A percentile compares a stretch with the other conserved stretches of the same genome.
Conservation (phyloP, 345 rosid genomes). For the Turnera subulata region DNA sequence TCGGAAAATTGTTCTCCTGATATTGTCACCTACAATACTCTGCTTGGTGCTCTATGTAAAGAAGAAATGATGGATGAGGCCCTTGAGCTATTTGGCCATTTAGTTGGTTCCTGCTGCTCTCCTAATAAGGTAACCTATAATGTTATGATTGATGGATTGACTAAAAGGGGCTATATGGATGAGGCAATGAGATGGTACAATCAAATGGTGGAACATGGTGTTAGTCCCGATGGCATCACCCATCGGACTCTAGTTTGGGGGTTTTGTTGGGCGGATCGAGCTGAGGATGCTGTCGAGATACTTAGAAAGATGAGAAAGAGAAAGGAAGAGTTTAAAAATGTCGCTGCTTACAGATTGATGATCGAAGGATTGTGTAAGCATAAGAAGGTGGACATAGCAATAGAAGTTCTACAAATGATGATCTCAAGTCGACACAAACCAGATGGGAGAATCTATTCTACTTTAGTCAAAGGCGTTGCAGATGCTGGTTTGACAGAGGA, state of each 20-base stretch:
- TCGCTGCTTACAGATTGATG: slow-evolving; percentile 44
- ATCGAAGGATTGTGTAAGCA: slow-evolving; percentile 55
- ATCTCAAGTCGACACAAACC: slow-evolving; percentile 45
- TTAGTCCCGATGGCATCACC: slow-evolving; percentile 69
- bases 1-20: slow-evolving; percentile 49
- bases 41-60: slow-evolving; percentile 61
- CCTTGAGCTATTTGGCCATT: slow-evolving; percentile 43
- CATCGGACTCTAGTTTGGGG: slow-evolving; percentile 70
- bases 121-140: slow-evolving; percentile 75
- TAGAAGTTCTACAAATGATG: slow-evolving; percentile 68
- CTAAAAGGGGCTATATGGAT: slow-evolving; percentile 48
- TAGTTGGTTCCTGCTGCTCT: slow-evolving; percentile 41
- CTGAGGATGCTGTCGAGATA: slow-evolving; percentile 54
- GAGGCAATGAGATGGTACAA: slow-evolving; percentile 48
- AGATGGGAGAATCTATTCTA: slow-evolving; percentile 38
- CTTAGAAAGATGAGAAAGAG: slow-evolving; percentile 50
- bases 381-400: slow-evolving; percentile 56
- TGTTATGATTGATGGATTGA: slow-evolving; percentile 61
- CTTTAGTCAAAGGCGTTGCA: slow-evolving; percentile 42
- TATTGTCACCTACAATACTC: slow-evolving; percentile 71
- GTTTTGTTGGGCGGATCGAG: slow-evolving; percentile 40
- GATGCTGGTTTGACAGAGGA: slow-evolving; percentile 61
- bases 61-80: slow-evolving; percentile 67
- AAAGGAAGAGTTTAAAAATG: slow-evolving; percentile 37
- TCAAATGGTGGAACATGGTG: slow-evolving; percentile 51